Percentiles rank a stretch among this genome's conserved stretches.
Conservation (phyloP, 225 moss, liverwort and hornwort species). For the Physcomitrium patens region DNA sequence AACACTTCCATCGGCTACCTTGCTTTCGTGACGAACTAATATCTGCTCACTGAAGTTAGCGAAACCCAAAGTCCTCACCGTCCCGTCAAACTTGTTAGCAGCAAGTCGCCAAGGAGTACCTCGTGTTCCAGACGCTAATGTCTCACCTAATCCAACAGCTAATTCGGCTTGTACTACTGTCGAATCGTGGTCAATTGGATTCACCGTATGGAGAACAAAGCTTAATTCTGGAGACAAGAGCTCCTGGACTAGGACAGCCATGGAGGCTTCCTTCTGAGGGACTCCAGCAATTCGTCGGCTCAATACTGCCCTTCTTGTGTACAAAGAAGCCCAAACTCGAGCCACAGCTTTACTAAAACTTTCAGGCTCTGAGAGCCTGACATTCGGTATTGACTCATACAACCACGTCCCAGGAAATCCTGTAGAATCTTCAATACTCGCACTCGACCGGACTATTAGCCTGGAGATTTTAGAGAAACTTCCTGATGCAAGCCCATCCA, state of each 20-base stretch:
- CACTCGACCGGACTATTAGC: conserved; percentile 54
- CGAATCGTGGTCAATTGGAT: conserved; percentile 55
- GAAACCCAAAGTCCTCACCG: conserved; percentile 52
- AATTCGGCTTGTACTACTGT: conserved; percentile 55
- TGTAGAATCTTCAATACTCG: conserved; percentile 57
- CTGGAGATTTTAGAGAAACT: conserved; percentile 28
- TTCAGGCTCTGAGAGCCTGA: conserved; percentile 45
- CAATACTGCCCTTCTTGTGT: conserved; percentile 52
- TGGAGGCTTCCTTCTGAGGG: conserved; percentile 48
- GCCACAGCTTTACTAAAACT: conserved; percentile 49
- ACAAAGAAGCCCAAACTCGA: conserved; percentile 59
- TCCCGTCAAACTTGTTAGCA: conserved; percentile 58
- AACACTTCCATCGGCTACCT: conserved; percentile 41
- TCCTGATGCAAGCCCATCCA: conserved; percentile 35
- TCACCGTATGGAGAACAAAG: conserved; percentile 64
- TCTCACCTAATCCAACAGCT: conserved; percentile 62
- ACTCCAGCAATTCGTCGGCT: conserved; percentile 55
- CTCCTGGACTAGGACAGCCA: conserved; percentile 63
- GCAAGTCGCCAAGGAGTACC: conserved; percentile 64
- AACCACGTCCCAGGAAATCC: conserved; percentile 57
- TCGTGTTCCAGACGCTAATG: conserved; percentile 54
- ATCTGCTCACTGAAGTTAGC: conserved; percentile 62
- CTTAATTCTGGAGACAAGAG: conserved; percentile 48
- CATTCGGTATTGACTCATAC: conserved; percentile 55
- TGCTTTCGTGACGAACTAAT: background rate